A percentile compares a stretch with the other conserved stretches of the same genome.
These are phyloP conservation scores for Camelina neglecta DNA, from an alignment of 345 rosid genomes.

Conservation along the genomic window DNA sequence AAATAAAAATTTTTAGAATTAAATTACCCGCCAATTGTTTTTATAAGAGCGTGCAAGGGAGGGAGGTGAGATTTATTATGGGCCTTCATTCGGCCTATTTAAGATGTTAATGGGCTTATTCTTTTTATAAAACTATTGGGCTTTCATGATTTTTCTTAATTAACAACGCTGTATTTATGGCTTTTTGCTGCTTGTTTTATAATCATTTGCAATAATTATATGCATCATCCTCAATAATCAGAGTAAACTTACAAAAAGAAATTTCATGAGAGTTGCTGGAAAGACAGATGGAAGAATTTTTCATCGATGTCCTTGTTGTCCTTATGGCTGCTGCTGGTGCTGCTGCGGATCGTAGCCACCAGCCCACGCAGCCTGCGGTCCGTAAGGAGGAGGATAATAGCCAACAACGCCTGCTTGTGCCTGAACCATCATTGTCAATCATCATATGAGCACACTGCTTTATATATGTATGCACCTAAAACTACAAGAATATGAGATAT, in stretches of 20 bases:
- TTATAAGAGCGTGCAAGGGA: not conserved
- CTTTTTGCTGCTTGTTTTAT: not conserved
- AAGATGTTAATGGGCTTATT: slow-evolving; percentile 5
- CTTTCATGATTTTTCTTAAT: not conserved
- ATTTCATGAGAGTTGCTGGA: slow-evolving; percentile 1
- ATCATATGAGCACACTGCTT: slow-evolving; percentile 21
- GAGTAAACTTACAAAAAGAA: slow-evolving; percentile 25
- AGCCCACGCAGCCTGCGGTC: slow-evolving; percentile 66
- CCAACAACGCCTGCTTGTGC: slow-evolving; percentile 65
- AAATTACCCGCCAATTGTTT: slow-evolving; percentile 33
- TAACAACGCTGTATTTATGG: not conserved
- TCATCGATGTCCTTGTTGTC: slow-evolving; percentile 71
- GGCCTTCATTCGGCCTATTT: not conserved
- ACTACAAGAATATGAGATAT: slow-evolving; percentile 14
- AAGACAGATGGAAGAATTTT: not conserved
- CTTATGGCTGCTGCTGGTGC: slow-evolving; percentile 48
- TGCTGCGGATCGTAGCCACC: slow-evolving; percentile 73
- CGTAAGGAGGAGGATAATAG: slow-evolving; percentile 71
- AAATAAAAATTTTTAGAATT: slow-evolving; percentile 3
- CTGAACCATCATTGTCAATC: slow-evolving; percentile 46
- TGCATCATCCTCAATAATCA: too few species aligned
- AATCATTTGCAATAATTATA: not conserved
- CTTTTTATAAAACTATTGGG: not conserved
- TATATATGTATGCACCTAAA: slow-evolving; percentile 4
- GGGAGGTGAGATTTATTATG: not conserved